Conservation (phyloP, 352 stramenopile genomes). For the Chrysophaeum taylorii region DNA sequence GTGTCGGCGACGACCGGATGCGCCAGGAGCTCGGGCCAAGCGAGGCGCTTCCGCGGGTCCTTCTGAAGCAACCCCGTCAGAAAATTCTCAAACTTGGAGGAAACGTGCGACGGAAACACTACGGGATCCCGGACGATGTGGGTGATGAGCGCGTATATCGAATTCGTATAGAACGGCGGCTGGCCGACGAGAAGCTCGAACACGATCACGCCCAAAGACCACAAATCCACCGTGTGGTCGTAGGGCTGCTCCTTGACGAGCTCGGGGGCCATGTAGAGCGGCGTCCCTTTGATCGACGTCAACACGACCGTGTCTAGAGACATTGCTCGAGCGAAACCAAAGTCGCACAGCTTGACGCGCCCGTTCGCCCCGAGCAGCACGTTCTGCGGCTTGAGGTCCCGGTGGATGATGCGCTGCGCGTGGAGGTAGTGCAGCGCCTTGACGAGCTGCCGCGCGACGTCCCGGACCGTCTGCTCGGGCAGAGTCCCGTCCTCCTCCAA, state of each 20-base stretch:
- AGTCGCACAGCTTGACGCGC: slow-evolving; percentile 82
- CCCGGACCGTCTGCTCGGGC: slow-evolving; percentile 67
- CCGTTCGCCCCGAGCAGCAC: slow-evolving; percentile 76
- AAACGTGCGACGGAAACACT: slow-evolving; percentile 67
- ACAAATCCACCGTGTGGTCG: slow-evolving; percentile 85
- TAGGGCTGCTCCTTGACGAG: slow-evolving; percentile 81
- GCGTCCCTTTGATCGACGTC: slow-evolving; percentile 83
- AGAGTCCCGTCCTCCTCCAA: slow-evolving; percentile 74
- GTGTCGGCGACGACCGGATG: slow-evolving; percentile 77
- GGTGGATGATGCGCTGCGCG: slow-evolving; percentile 83
- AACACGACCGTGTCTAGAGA: slow-evolving; percentile 69
- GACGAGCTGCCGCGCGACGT: slow-evolving; percentile 75
- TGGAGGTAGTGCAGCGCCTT: slow-evolving; percentile 83
- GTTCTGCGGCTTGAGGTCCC: slow-evolving; percentile 74
- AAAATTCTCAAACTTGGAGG: slow-evolving; percentile 64
- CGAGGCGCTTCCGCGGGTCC: slow-evolving; percentile 61
- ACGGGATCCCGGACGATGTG: slow-evolving; percentile 85
- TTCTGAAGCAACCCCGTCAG: slow-evolving; percentile 75
- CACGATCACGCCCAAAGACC: slow-evolving; percentile 82
- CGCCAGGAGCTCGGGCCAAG: slow-evolving; percentile 71
- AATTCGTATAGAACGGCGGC: slow-evolving; percentile 84
- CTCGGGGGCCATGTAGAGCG: slow-evolving; percentile 86
- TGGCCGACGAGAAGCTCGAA: slow-evolving; percentile 79
- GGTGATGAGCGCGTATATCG: slow-evolving; percentile 83
- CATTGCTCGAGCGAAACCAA: slow-evolving; percentile 82